Conservation (phyloP, 2,329 filamentous ascomycete species). For the Leptodontidium sp. region DNA sequence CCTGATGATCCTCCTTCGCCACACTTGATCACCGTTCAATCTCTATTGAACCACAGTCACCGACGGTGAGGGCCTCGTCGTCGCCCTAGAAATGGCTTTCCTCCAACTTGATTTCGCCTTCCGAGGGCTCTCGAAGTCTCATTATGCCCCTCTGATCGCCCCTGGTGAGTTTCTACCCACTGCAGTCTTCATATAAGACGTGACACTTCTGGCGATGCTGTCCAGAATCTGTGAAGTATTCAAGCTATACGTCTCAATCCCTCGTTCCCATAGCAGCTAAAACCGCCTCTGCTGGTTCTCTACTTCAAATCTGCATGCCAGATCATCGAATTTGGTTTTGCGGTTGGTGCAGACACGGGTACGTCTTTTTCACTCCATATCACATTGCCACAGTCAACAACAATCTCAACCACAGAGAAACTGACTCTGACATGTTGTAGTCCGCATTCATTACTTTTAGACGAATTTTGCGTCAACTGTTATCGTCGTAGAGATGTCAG, state of each 20-base stretch:
- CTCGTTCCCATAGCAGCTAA: background rate
- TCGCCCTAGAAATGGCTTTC: background rate
- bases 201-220: background rate
- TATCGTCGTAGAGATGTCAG: constrained; percentile 1
- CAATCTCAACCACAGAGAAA: too few species aligned
- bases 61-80: background rate
- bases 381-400: background rate
- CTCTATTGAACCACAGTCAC: background rate
- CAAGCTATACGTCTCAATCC: too few species aligned
- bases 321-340: constrained; percentile 21
- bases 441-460: constrained; percentile 6
- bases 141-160: background rate
- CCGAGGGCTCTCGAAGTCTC: background rate
- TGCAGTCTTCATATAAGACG: constrained; percentile 3
- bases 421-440: background rate
- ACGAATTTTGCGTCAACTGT: constrained; percentile 3
- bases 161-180: background rate
- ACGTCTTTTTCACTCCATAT: background rate
- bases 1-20: background rate
- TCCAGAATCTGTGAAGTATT: background rate
- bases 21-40: background rate
- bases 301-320: constrained; percentile 9
- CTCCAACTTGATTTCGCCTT: background rate
- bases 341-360: constrained; percentile 24
- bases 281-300: background rate